Conservation (phyloP, 2,329 filamentous ascomycete species). For the Colletotrichum sp. region DNA sequence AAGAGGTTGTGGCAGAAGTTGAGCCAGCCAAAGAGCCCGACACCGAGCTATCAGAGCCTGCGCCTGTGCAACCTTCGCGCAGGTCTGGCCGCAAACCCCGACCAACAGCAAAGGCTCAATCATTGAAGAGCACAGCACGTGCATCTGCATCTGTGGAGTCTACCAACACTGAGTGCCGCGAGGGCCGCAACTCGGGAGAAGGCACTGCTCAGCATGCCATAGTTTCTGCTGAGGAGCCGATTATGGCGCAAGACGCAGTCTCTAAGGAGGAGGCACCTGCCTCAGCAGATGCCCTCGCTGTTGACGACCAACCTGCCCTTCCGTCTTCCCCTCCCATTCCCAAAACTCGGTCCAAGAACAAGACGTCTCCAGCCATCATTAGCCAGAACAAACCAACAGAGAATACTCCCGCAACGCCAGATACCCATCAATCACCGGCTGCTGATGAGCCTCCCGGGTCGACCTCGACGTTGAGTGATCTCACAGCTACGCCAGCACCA, state of each 20-base stretch:
- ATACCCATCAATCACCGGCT: background rate
- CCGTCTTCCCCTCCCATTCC: constrained; percentile 13
- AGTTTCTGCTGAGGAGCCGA: background rate
- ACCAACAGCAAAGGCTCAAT: constrained; percentile 10
- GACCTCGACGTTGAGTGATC: constrained; percentile 44
- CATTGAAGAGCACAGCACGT: background rate
- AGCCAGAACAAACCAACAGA: background rate
- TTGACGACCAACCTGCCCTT: background rate
- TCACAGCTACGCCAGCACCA: constrained; percentile 43
- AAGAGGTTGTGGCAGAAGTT: background rate
- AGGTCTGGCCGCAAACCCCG: constrained; percentile 11
- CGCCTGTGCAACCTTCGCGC: background rate
- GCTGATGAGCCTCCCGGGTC: constrained; percentile 20
- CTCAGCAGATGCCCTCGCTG: background rate
- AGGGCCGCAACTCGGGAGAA: background rate
- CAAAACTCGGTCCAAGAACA: background rate
- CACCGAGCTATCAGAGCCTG: background rate
- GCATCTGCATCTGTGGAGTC: background rate
- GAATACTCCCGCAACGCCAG: background rate
- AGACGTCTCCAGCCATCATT: background rate
- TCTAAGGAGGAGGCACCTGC: too few species aligned
- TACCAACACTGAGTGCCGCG: background rate
- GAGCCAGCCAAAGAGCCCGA: background rate
- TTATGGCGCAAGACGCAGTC: background rate
- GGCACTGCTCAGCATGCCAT: background rate